Conservation (phyloP, 2,329 filamentous ascomycete genomes). For the Phialemonium atrogriseum region DNA sequence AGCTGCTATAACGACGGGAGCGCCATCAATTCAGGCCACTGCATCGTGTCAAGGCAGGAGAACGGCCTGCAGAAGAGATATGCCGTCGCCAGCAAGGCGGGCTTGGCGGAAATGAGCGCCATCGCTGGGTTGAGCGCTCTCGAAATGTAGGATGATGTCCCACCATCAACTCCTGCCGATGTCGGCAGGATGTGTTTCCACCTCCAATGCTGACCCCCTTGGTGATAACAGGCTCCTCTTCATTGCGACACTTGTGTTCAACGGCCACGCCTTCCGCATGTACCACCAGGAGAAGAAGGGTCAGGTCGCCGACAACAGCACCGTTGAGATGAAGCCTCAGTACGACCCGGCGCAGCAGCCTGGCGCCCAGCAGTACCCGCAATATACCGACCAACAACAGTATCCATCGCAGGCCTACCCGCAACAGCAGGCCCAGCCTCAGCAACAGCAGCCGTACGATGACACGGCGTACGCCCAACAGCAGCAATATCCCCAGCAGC, state of each 20-base stretch:
- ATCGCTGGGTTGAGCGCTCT: constrained; percentile 22
- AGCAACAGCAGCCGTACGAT: constrained; percentile 5
- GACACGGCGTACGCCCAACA: constrained; percentile 1
- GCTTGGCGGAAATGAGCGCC: constrained; percentile 18
- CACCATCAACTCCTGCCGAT: background rate
- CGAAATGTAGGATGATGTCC: constrained; percentile 12
- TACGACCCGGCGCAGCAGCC: constrained; percentile 7
- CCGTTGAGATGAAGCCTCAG: constrained; percentile 20
- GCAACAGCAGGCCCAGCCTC: constrained; percentile 4
- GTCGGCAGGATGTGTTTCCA: background rate
- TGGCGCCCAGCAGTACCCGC: constrained; percentile 5
- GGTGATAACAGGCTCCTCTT: constrained; percentile 11
- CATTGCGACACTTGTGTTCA: constrained; percentile 16
- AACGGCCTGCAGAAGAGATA: constrained; percentile 8
- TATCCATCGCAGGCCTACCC: constrained; percentile 10
- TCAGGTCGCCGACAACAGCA: constrained; percentile 11
- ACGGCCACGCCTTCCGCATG: constrained; percentile 19
- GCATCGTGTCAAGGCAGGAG: constrained; percentile 12
- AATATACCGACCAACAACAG: constrained; percentile 13
- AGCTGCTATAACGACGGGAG: constrained; percentile 19
- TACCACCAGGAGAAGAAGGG: constrained; percentile 13
- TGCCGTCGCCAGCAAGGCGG: constrained; percentile 12
- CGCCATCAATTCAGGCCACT: constrained; percentile 16
- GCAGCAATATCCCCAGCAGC: too few relatives aligned
- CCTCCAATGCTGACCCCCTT: constrained; percentile 1